Evolutionary conservation across 164 flowering plant genomes (phyloP), one percentile per base, ranked within the genome.

Genomic region (Echeveria elegans): DNA sequence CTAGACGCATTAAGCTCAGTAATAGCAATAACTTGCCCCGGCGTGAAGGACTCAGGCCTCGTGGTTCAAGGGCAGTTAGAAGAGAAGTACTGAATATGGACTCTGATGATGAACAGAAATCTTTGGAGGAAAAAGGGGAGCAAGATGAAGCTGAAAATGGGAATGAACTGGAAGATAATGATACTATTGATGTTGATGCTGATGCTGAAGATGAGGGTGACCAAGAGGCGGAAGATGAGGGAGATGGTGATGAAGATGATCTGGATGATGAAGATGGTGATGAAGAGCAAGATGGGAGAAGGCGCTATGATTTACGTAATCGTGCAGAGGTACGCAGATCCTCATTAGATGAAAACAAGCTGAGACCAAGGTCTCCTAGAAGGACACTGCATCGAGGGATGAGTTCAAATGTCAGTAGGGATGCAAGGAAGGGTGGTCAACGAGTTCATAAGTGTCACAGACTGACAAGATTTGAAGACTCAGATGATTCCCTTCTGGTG

Each of bases 401-500:
- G 88, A 93, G 96, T 56, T 76, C 86, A 38, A 91, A 85, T 74
- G 84, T 82, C 61, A 73, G 79, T 66, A 79, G 95, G 75, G 97
- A 91, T 77, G 90, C 80, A 10, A 87, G 97, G 68, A 95, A 82
- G 81, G 87, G 97, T 71, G 89, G 96, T 62, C 82, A 96, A 67
- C 79, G 99, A 71, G 88, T 83, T 72, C 97, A 88, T 78, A 95
- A 88, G 71, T 88, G 96, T 41, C 96, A 87, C 66, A 96, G 91
- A 36, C 43, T 83, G 50, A 24, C 83, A 52, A 83, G 96, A 72
- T 78, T 78, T 69, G 99, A 90, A 38, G 99, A 95, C 74, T 91
- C 99, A 58, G 97, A 95, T 79, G 99, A 95, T 72, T 95, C 99
- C 2, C 94, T 95, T 77, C 94, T 95, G 67, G 99, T 95, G 70